phyloP scores from a whole-genome alignment of 805 yeast species.

The Ogataea henricii region DNA sequence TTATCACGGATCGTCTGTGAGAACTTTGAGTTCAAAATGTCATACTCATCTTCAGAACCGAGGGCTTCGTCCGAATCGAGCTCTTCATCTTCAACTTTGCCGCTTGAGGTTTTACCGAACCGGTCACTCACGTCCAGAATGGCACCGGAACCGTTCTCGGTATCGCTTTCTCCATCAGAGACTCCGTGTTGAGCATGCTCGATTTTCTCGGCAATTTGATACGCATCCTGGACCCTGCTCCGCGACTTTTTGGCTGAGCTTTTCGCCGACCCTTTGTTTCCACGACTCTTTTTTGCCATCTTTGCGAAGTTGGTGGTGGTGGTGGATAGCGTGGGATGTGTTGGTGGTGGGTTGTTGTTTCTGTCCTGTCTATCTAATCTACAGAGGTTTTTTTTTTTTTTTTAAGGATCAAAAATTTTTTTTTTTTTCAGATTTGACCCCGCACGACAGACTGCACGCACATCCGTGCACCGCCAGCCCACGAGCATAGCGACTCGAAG shows the following conservation, averaged over 20 bases:
- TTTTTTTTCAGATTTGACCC: conserved; percentile 1
- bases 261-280: neutral
- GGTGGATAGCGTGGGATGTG: neutral
- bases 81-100: conserved; percentile 41
- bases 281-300: conserved; percentile 3
- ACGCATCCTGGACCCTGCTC: conserved; percentile 28
- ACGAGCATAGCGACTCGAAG: no score
- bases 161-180: conserved; percentile 12
- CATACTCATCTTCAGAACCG: conserved; percentile 77
- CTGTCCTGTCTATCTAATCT: conserved; percentile 1
- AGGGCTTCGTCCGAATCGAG: conserved; percentile 78
- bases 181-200: conserved; percentile 16
- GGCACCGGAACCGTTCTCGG: conserved; percentile 20
- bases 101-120: conserved; percentile 28
- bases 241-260: conserved; percentile 5
- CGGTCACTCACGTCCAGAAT: conserved; percentile 38
- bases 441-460: neutral
- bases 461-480: neutral
- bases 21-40: conserved; percentile 61
- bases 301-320: neutral
- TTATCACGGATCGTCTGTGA: conserved; percentile 70
- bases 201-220: conserved; percentile 31
- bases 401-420: neutral
- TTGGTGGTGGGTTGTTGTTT: neutral
- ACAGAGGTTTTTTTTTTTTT: neutral